A percentile compares a stretch with the other conserved stretches of the same genome.
Conservation (phyloP, 2,329 filamentous ascomycete species). For the Fusarium keratoplasticum region DNA sequence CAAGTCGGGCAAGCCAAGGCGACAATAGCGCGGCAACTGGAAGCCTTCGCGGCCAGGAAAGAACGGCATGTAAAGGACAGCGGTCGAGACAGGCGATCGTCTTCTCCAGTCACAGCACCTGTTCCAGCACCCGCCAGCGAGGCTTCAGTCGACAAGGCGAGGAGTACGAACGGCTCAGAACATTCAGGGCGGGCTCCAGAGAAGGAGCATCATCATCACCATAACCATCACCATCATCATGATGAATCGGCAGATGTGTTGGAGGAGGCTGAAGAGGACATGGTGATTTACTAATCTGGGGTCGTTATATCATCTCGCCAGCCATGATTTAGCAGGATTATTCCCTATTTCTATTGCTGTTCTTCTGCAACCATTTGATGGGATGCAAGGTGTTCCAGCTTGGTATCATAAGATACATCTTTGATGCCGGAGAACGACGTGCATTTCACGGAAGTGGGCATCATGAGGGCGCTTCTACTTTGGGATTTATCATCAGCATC, state of each 20-base stretch:
- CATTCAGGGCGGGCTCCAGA: slow-evolving; percentile 14
- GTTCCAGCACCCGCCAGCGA: slow-evolving; percentile 17
- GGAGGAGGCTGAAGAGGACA: slow-evolving; percentile 88
- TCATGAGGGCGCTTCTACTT: slow-evolving; percentile 8
- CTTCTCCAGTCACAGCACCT: slow-evolving; percentile 28
- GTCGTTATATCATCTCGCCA: not conserved
- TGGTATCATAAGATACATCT: not conserved
- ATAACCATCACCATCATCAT: slow-evolving; percentile 55
- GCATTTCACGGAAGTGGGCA: not conserved
- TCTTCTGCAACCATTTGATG: not conserved
- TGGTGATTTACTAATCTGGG: slow-evolving; percentile 81
- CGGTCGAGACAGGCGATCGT: slow-evolving; percentile 20
- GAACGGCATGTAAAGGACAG: slow-evolving; percentile 50
- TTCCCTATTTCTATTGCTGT: not conserved
- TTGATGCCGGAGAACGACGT: not conserved
- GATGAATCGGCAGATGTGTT: slow-evolving; percentile 83
- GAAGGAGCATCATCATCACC: slow-evolving; percentile 19
- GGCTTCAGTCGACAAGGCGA: slow-evolving; percentile 14
- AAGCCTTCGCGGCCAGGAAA: slow-evolving; percentile 68
- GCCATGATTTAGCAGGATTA: not conserved
- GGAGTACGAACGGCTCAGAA: slow-evolving; percentile 13
- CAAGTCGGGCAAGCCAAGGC: slow-evolving; percentile 76
- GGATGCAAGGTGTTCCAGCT: not conserved
- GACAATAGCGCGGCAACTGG: slow-evolving; percentile 72
- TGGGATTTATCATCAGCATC: slow-evolving; percentile 5